Evolutionary conservation across 441 rosid genomes (phyloP), one percentile per base, ranked within the genome.

Genomic region (Gossypium schwendimanii): DNA sequence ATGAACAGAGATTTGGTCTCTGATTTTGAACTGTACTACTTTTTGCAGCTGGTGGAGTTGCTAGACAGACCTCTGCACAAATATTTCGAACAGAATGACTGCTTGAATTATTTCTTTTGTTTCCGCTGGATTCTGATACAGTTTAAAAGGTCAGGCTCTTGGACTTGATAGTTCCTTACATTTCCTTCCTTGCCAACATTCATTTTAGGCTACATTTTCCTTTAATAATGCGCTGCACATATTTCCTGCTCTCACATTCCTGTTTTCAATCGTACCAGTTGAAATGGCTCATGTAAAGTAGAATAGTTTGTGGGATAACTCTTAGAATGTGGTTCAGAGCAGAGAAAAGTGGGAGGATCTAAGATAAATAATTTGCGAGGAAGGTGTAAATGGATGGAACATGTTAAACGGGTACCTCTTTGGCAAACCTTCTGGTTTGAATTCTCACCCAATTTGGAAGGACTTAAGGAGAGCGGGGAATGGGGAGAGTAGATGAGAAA

Each of bases 101-200:
- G 98, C 84, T 86, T 96, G 91, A 96, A 93, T 84, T 96, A 89
- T 81, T 96, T 96, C 96, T 96, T 96, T 81, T 96, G 99, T 80
- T 96, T 96, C 84, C 99, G 98, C 83, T 96, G 99, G 99, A 75
- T 92, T 79, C 86, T 96, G 50, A 91, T 93, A 74, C 98, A 96
- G 78, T 96, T 96, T 79, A 96, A 93, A 81, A 93, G 99, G 99
- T 93, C 28, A 61, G 87, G 57, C 69, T 63, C 63, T 68, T 71
- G 59, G 45, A 23, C 52, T 72, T 44, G 57, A 33, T 79, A 33
- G 55, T 57, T 71, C 21, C 64, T 69, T 73, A 41, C 17, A 11
- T 50, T 72, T 69, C 33, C 18, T 23, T 71, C 59, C 33, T 5
- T 24, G 26, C 45, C 7, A 60, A 7, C 15, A 18, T 62, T 49